Evolutionary conservation across 2,329 filamentous ascomycete genomes (phyloP).

Genomic region (Alternaria dauci): DNA sequence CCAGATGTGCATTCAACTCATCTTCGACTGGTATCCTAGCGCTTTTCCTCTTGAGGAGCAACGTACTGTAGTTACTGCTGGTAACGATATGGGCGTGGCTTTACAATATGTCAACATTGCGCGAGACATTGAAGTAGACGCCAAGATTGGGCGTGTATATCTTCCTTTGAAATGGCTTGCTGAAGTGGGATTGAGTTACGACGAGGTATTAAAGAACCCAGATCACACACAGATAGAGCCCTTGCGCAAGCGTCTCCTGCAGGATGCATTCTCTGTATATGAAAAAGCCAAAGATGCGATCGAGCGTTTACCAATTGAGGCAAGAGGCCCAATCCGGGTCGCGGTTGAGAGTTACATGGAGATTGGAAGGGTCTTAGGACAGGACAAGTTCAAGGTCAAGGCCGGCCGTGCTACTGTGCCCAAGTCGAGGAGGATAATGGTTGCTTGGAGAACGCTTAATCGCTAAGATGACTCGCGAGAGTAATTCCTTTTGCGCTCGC

Average conservation of each 20-base stretch:
- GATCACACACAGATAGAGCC: slow-evolving; percentile 57
- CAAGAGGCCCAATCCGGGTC: slow-evolving; percentile 70
- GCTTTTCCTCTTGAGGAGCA: slow-evolving; percentile 42
- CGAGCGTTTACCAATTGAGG: slow-evolving; percentile 66
- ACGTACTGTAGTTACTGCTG: slow-evolving; percentile 62
- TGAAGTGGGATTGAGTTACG: slow-evolving; percentile 63
- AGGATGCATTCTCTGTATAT: slow-evolving; percentile 69
- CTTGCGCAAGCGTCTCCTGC: slow-evolving; percentile 64
- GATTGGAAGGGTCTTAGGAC: slow-evolving; percentile 70
- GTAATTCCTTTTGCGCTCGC: neutral
- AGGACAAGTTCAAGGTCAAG: slow-evolving; percentile 56
- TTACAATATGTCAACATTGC: slow-evolving; percentile 82
- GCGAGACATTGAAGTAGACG: slow-evolving; percentile 74
- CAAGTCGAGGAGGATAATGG: slow-evolving; percentile 59
- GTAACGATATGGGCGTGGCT: slow-evolving; percentile 73
- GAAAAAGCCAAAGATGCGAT: slow-evolving; percentile 64
- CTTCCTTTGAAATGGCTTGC: slow-evolving; percentile 71
- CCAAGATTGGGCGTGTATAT: slow-evolving; percentile 72
- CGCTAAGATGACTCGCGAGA: slow-evolving; percentile 6
- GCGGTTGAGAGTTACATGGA: slow-evolving; percentile 81
- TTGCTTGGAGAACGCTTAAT: slow-evolving; percentile 66
- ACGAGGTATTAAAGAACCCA: slow-evolving; percentile 64
- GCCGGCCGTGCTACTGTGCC: slow-evolving; percentile 59
- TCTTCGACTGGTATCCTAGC: slow-evolving; percentile 65
- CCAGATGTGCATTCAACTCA: slow-evolving; percentile 71